Conservation (phyloP, 2,329 filamentous ascomycete species). For the Paracorniculantispora psalliotae region DNA sequence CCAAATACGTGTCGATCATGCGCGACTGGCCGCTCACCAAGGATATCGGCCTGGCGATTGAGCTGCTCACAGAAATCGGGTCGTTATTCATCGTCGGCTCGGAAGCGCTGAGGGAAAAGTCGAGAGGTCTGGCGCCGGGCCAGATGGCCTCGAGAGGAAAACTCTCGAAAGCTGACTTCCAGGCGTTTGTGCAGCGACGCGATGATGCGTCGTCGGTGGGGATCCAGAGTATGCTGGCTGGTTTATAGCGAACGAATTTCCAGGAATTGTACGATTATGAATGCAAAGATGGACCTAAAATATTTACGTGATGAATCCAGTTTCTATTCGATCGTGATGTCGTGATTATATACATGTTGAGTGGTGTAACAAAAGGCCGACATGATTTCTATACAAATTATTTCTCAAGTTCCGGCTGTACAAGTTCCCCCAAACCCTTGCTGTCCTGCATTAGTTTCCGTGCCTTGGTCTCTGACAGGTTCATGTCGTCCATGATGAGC, state of each 20-base stretch:
- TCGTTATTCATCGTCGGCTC: conserved; percentile 92
- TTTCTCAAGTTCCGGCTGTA: conserved; percentile 33
- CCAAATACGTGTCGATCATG: conserved; percentile 83
- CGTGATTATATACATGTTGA: not conserved
- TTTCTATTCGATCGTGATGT: not conserved
- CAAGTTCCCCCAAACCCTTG: conserved; percentile 58
- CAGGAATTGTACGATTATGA: conserved; percentile 14
- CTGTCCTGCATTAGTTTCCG: conserved; percentile 60
- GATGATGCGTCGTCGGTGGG: conserved; percentile 79
- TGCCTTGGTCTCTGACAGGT: conserved; percentile 37
- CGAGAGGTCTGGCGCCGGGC: conserved; percentile 50
- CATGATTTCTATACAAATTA: not conserved
- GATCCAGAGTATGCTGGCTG: conserved; percentile 75
- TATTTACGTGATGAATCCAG: not conserved
- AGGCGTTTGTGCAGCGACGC: conserved; percentile 76
- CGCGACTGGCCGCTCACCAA: conserved; percentile 73
- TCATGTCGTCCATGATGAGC: conserved; percentile 54
- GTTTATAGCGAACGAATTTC: conserved; percentile 36
- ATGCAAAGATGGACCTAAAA: conserved; percentile 15
- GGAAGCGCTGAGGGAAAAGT: conserved; percentile 68
- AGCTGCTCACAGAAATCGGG: conserved; percentile 87
- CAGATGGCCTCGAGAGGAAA: conserved; percentile 44
- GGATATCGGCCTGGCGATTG: conserved; percentile 64
- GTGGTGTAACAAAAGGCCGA: not conserved
- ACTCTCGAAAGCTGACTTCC: conserved; percentile 65